Base-by-base conservation (phyloP, 2,329 filamentous ascomycete genomes). In the Diaporthe batatas region DNA sequence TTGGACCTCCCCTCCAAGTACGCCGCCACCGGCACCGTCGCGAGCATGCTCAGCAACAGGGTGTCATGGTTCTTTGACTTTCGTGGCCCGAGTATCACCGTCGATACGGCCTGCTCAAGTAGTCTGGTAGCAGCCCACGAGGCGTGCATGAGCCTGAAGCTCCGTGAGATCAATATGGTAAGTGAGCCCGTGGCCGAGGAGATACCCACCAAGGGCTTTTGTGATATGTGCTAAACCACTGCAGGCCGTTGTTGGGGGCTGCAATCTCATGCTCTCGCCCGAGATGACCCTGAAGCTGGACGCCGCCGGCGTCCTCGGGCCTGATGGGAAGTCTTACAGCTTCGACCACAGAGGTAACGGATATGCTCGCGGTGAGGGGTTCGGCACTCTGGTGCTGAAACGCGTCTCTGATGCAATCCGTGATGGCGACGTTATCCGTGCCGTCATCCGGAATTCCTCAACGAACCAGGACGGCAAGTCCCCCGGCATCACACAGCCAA, bases 291-390 rank as follows among this genome's bases (percentile, higher is more conserved):
- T 73, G 42, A 72, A 73, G 18, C 73, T 75, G 12, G 73, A 75
- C 53, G 71, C 71, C 16, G 71, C 64, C 32, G 77, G 73, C 23
- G 71, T 75, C 21, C 73, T 75, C 3, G 71, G 71, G 1, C 76
- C 76, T 12, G 62, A 71, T 49, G 76, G 78, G 47, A 78, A 51
- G 44, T 72, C 47, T 4, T 68, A 79, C 55, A 78, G 79, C 32
- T 86, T 81, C 76, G 86, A 86, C 73, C 74, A 76, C 5, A 77
- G 77, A 42, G 87, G 83, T 3, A 81, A 85, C 71, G 88, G 88
- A 0, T 90, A 88, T 76, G 84, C 81, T 0, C 81, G 86, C 82
- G 86, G 86, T 8, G 89, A 91, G 68, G 88, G 88, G 0, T 80
- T 89, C 21, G 84, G 85, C 0, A 80, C 82, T 0, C 72, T 91